Evolutionary conservation across 2,329 filamentous ascomycete genomes (phyloP).

Genomic region (Madurella fahalii): DNA sequence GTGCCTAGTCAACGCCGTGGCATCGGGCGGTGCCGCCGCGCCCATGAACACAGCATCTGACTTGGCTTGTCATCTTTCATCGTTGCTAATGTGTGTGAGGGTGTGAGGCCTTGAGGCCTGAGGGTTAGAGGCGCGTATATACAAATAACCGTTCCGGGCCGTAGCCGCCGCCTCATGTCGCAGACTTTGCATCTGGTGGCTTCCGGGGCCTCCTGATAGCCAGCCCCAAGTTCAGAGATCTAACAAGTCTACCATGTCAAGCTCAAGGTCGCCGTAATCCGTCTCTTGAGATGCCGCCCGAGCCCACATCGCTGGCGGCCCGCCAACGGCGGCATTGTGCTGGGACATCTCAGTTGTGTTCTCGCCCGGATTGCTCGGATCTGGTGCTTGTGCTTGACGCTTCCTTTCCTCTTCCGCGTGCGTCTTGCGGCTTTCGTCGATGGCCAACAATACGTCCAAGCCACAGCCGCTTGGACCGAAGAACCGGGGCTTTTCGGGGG

Average conservation of each 20-base stretch:
- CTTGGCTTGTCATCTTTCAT: too few species aligned
- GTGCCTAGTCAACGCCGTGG: too few species aligned
- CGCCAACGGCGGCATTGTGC: not conserved
- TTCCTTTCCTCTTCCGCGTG: conserved; percentile 28
- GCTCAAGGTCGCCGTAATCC: conserved; percentile 24
- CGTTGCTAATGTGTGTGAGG: too few species aligned
- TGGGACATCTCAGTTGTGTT: not conserved
- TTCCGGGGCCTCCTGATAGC: too few species aligned
- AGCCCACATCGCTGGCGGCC: not conserved
- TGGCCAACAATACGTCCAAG: conserved; percentile 27
- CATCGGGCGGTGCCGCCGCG: too few species aligned
- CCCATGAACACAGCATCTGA: too few species aligned
- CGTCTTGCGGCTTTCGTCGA: conserved; percentile 31
- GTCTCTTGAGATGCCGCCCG: conserved; percentile 20
- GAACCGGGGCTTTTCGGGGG: conserved; percentile 31
- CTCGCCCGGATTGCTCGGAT: conserved; percentile 6
- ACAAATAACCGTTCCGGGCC: not conserved
- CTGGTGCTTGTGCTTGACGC: conserved; percentile 16
- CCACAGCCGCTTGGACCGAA: conserved; percentile 31
- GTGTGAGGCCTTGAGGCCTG: too few species aligned
- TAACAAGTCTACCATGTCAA: conserved; percentile 11
- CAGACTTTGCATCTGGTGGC: too few species aligned
- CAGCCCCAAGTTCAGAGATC: not conserved
- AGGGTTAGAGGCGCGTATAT: too few species aligned
- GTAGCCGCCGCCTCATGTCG: not conserved